Evolutionary conservation across 805 yeast genomes (phyloP).

Genomic region (Starmerella scarabaei): DNA sequence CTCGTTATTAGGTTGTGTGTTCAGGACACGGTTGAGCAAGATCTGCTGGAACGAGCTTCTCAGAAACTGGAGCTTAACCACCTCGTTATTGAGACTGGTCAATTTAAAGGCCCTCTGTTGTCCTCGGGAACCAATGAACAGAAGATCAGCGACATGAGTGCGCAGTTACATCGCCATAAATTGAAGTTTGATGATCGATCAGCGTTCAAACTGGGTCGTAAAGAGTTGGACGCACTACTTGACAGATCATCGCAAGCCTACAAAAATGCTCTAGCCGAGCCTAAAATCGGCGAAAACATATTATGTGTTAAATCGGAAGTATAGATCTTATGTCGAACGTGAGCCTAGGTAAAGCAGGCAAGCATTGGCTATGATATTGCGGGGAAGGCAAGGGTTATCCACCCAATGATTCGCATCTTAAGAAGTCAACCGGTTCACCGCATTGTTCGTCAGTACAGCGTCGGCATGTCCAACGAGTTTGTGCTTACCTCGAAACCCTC

Average conservation of each 20-base stretch:
- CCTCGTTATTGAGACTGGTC: conserved; percentile 56
- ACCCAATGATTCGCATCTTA: too few species aligned
- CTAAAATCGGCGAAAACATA: conserved; percentile 14
- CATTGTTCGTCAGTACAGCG: conserved; percentile 14
- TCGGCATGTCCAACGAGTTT: conserved; percentile 27
- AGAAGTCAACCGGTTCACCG: too few species aligned
- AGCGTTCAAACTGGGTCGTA: conserved; percentile 9
- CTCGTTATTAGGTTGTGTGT: conserved; percentile 66
- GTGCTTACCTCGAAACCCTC: conserved; percentile 31
- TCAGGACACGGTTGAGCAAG: conserved; percentile 70
- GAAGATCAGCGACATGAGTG: conserved; percentile 13
- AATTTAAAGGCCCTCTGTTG: conserved; percentile 22
- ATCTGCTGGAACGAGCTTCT: conserved; percentile 63
- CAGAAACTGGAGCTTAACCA: conserved; percentile 68
- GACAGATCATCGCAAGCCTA: conserved; percentile 21
- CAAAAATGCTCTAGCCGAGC: conserved; percentile 9
- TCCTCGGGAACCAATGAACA: conserved; percentile 10
- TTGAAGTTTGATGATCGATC: conserved; percentile 30
- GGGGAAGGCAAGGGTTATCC: too few species aligned
- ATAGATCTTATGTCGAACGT: too few species aligned
- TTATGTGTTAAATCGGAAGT: conserved; percentile 12
- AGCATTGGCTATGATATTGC: too few species aligned
- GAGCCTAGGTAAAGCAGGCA: too few species aligned
- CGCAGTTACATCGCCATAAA: conserved; percentile 28
- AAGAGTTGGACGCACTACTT: conserved; percentile 18